A percentile compares a stretch with the other conserved stretches of the same genome.
These are phyloP conservation scores for Chytriomyces hyalinus DNA, from an alignment of 192 early-diverging fungal species.

Conservation along the genomic window DNA sequence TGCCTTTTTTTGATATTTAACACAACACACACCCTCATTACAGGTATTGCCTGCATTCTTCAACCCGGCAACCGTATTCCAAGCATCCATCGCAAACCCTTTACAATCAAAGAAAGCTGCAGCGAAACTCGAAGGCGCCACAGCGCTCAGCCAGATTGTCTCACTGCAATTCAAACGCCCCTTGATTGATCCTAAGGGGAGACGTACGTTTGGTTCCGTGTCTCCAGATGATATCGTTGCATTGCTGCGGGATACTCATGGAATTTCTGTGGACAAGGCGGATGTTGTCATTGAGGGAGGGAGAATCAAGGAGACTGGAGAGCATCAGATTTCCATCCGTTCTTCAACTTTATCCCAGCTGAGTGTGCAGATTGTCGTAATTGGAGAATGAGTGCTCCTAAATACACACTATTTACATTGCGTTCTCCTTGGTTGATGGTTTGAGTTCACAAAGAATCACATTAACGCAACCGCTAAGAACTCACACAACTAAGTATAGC, in stretches of 20 bases:
- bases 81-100: conserved; percentile 15
- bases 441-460: not conserved
- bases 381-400: conserved; percentile 11
- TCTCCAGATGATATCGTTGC: conserved; percentile 30
- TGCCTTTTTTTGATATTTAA: not conserved
- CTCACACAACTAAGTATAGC: too few species aligned
- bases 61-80: conserved; percentile 5
- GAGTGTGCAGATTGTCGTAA: conserved; percentile 2
- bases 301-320: conserved; percentile 39
- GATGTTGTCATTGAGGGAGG: conserved; percentile 23
- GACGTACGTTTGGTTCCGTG: conserved; percentile 40
- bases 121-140: conserved; percentile 12
- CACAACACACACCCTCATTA: not conserved
- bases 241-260: conserved; percentile 9
- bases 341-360: conserved; percentile 14
- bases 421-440: not conserved
- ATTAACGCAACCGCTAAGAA: not conserved
- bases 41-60: conserved; percentile 33
- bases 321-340: conserved; percentile 18
- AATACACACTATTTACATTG: not conserved
- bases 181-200: conserved; percentile 31
- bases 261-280: not conserved
- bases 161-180: conserved; percentile 34
- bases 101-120: not conserved
- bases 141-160: conserved; percentile 7